phyloP scores from a whole-genome alignment of 2,329 filamentous ascomycete genomes.

The Nothomitra cinnamomea region DNA sequence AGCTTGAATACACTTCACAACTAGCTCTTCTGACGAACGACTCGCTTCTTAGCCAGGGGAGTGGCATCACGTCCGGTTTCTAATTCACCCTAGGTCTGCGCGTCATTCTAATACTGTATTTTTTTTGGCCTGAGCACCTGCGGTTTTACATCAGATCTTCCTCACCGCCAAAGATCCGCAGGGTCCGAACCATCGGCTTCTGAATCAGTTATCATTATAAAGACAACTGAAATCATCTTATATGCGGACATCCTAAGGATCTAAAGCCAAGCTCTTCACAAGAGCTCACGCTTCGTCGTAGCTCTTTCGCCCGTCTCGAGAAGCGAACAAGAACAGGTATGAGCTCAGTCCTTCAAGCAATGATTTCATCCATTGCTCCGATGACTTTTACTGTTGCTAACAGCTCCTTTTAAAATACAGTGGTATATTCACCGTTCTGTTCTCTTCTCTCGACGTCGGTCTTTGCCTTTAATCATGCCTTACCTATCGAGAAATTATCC shows the following conservation, averaged over 20 bases:
- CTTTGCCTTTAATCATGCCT: constrained; percentile 27
- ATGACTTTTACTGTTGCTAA: neutral
- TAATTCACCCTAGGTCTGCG: neutral
- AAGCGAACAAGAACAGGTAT: constrained; percentile 4
- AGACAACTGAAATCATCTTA: neutral
- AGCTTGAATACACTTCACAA: too few relatives aligned
- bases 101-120: neutral
- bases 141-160: neutral
- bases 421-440: constrained; percentile 5
- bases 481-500: constrained; percentile 26
- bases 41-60: too few relatives aligned
- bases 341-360: neutral
- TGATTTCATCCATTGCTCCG: neutral
- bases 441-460: constrained; percentile 7
- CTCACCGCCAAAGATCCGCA: neutral
- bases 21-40: too few relatives aligned
- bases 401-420: constrained; percentile 1
- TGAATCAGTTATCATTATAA: neutral
- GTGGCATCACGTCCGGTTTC: neutral
- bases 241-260: neutral
- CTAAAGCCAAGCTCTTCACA: neutral
- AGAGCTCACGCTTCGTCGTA: constrained; percentile 2
- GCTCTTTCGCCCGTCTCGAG: constrained; percentile 3
- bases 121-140: neutral
- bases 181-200: neutral